A percentile compares a stretch with the other conserved stretches of the same genome.
Conservation (phyloP, 1,139 yeast species). For the Hemisphaericaspora lyxosophila region DNA sequence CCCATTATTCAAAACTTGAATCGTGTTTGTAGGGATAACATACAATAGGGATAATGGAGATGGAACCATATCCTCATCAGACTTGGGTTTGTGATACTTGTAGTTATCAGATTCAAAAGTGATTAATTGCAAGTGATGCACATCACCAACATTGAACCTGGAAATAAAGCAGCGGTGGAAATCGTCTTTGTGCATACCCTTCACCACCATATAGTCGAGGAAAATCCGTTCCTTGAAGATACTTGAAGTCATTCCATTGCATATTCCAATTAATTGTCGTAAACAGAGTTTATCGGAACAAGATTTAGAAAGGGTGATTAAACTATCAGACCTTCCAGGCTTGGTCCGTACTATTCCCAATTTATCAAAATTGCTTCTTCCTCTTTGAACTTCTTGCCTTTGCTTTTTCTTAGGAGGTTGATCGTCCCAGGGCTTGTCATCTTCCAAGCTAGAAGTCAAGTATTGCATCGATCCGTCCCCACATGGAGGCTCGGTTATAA, state of each 20-base stretch:
- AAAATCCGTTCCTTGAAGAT: constrained; percentile 38
- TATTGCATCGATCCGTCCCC: constrained; percentile 78
- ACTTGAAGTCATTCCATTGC: constrained; percentile 48
- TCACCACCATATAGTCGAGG: constrained; percentile 54
- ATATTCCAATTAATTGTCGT: constrained; percentile 61
- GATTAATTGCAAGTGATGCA: constrained; percentile 21
- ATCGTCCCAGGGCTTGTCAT: constrained; percentile 22
- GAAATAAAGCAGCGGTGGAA: constrained; percentile 54
- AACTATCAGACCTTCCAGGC: constrained; percentile 84
- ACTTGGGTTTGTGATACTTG: constrained; percentile 25
- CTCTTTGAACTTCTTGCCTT: constrained; percentile 38
- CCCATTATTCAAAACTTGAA: constrained; percentile 53
- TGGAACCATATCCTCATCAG: constrained; percentile 22
- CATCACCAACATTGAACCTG: constrained; percentile 24
- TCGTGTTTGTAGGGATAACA: constrained; percentile 23
- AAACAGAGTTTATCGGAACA: constrained; percentile 82
- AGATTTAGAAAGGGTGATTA: constrained; percentile 69
- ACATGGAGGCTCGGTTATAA: constrained; percentile 83
- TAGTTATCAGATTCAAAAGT: constrained; percentile 25
- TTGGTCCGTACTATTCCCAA: constrained; percentile 79
- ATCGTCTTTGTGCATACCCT: constrained; percentile 29
- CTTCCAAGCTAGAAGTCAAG: constrained; percentile 16
- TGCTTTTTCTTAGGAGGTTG: constrained; percentile 8
- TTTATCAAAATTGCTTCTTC: constrained; percentile 59
- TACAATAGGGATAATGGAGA: constrained; percentile 38